Percentiles rank a stretch among this genome's conserved stretches.
Evolutionary conservation across 495 filamentous ascomycete species (phyloP).

Genomic region (Evernia prunastri): DNA sequence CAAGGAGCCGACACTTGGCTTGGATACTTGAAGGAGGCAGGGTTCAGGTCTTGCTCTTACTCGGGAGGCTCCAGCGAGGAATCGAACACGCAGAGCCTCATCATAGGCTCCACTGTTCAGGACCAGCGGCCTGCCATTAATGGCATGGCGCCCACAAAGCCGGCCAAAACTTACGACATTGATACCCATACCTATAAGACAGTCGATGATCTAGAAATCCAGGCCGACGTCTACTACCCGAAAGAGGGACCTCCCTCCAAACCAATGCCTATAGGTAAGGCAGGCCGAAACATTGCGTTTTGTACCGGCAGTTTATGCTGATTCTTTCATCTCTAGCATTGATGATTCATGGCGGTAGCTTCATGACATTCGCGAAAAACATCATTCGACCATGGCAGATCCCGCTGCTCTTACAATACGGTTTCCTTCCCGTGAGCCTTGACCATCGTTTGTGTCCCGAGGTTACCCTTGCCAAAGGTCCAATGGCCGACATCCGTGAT

Average conservation of each 20-base stretch:
- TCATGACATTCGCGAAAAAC: conserved; percentile 7
- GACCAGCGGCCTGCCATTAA: no score
- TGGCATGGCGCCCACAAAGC: no score
- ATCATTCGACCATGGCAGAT: conserved; percentile 6
- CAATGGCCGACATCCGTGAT: conserved; percentile 7
- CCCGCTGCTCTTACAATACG: not conserved
- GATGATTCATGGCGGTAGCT: conserved; percentile 5
- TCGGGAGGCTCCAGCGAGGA: no score
- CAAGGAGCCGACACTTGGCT: no score
- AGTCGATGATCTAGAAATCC: not conserved
- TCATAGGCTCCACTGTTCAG: no score
- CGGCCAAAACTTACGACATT: not conserved
- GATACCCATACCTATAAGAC: conserved; percentile 4
- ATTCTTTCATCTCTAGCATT: not conserved
- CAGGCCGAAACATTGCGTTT: not conserved
- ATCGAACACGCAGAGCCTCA: no score
- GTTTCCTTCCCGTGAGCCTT: conserved; percentile 5
- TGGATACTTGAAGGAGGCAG: no score
- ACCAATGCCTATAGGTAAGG: conserved; percentile 9
- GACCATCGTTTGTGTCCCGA: conserved; percentile 5
- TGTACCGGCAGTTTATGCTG: not conserved
- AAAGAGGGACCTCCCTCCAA: not conserved
- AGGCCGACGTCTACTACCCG: conserved; percentile 7
- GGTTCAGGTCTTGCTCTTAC: no score
- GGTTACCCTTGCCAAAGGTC: conserved; percentile 2